Evolutionary conservation across 106 monocot species (phyloP), one percentile per base, ranked within the genome.

Genomic region (Dioscorea alata): DNA sequence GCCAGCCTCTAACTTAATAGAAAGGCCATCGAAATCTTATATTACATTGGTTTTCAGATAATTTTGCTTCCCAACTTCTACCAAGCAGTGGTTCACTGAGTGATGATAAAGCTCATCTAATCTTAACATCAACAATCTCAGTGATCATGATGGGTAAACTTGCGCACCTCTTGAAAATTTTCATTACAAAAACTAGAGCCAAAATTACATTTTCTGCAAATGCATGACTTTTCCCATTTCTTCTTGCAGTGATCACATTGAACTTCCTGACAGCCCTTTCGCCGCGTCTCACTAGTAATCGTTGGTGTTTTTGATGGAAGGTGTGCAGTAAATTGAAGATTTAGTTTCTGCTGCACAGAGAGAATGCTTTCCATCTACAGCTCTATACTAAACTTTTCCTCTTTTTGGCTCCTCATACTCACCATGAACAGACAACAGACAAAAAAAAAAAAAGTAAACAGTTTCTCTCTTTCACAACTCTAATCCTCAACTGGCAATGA

Each of bases 231-330:
- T 18, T 14, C 2, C 49, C 14, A 7, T 70, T 6, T 48, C 33
- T 21, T 69, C 8, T 69, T 76, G 69, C 76, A 76, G 76, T 62
- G 22, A 33, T 35, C 51, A 62, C 13, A 24, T 76, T 33, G 52
- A 63, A 63, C 63, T 76, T 10, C 76, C 76, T 2, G 76, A 69
- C 34, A 76, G 76, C 56, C 76, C 76, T 76, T 76, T 76, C 15
- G 19, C 54, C 5, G 4, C 54, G 2, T 15, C 15, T 54, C 19
- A 14, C 13, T 18, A 19, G 19, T 0, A 16, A 54, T 16, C 13
- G 18, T 19, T 4, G 2, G 76, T 53, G 33, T 76, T 63, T 63
- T 17, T 69, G 24, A 49, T 42, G 42, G 42, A 52, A 14, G 50
- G 14, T n/a, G 14, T n/a, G 49, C 49, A 60, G 71, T 49, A 50